These are phyloP conservation scores for Blepharisma stoltei DNA, from an alignment of 73 alveolate species.

Conservation along the genomic window DNA sequence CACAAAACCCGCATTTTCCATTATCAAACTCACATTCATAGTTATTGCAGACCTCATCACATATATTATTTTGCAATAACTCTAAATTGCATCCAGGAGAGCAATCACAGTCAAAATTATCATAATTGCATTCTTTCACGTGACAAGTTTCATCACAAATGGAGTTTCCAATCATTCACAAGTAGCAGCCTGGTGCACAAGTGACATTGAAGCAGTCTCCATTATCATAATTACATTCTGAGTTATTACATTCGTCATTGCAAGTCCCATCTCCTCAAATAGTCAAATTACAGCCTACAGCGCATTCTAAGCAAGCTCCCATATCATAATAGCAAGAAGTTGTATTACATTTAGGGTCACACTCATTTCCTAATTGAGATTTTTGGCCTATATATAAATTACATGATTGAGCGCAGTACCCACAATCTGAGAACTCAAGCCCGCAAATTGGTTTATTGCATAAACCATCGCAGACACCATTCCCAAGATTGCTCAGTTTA, in stretches of 20 bases:
- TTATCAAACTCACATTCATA: not conserved
- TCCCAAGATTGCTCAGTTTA: too few species aligned
- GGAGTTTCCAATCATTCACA: too few species aligned
- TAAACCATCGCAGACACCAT: too few species aligned
- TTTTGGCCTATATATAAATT: too few species aligned
- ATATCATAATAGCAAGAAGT: not conserved
- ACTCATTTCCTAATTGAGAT: not conserved
- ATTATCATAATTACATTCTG: not conserved
- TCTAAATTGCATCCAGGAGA: not conserved
- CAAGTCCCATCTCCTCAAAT: not conserved
- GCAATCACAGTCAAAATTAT: not conserved
- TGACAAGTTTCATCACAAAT: too few species aligned
- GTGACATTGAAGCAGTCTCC: not conserved
- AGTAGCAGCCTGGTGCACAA: too few species aligned
- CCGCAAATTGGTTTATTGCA: too few species aligned
- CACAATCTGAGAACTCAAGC: too few species aligned
- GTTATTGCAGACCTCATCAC: constrained; percentile 7
- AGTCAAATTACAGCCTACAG: not conserved
- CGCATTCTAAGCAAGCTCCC: not conserved
- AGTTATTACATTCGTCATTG: not conserved
- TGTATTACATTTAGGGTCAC: not conserved
- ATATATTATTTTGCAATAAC: too few species aligned
- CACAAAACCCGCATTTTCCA: not conserved
- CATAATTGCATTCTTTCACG: too few species aligned
- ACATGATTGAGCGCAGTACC: too few species aligned